Conservation (phyloP, 208 protist genomes). For the Angomonas deanei region DNA sequence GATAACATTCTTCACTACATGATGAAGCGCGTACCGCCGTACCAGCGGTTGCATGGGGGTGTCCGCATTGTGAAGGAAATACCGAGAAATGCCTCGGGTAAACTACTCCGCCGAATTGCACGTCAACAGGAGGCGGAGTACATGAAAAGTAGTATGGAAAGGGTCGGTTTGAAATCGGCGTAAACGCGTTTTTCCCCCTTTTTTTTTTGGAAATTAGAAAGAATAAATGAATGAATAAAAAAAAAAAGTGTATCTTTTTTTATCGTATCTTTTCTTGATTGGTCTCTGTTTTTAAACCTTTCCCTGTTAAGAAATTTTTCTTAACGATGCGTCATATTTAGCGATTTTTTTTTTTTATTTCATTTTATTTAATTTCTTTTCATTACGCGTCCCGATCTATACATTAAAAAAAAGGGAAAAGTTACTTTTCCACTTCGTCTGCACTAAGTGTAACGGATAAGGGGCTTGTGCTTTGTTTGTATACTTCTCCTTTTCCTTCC, state of each 20-base stretch:
- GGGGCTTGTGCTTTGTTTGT: too few species aligned
- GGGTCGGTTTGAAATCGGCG: too few species aligned
- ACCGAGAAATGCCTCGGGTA: constrained; percentile 64
- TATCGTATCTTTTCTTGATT: background rate
- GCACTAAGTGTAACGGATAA: too few species aligned
- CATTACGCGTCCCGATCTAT: too few species aligned
- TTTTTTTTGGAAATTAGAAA: background rate
- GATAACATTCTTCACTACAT: constrained; percentile 44
- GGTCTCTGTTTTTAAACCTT: background rate
- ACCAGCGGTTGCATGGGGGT: constrained; percentile 70
- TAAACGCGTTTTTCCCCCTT: background rate
- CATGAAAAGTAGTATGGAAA: constrained; percentile 17
- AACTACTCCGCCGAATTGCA: constrained; percentile 64
- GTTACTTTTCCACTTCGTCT: too few species aligned
- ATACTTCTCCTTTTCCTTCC: too few species aligned
- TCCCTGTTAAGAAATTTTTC: constrained; percentile 2
- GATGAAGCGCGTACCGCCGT: constrained; percentile 23
- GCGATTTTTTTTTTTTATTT: background rate
- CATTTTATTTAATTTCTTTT: background rate
- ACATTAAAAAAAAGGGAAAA: too few species aligned
- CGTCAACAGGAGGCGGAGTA: constrained; percentile 24
- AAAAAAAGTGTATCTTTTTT: constrained; percentile 5
- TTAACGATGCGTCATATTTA: background rate
- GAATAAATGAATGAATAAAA: background rate
- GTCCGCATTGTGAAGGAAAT: constrained; percentile 54